Base-by-base conservation (phyloP, 441 rosid genomes). In the Adansonia gregorii region DNA sequence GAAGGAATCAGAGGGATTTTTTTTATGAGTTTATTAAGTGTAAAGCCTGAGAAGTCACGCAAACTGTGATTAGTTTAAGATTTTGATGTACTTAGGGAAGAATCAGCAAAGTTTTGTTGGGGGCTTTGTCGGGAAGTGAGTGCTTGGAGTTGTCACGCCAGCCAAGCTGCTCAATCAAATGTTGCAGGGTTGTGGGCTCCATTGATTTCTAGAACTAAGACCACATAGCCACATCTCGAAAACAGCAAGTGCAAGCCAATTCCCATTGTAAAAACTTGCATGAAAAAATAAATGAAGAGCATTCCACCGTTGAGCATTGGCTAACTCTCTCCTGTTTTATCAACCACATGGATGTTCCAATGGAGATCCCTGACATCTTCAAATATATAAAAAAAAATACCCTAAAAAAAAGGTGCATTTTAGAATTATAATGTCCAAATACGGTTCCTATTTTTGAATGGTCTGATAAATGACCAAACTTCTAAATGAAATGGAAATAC, bases 121-220 rank as follows among this genome's bases (percentile, higher is more conserved):
- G 65, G 63, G 76, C 46, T 76, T 54, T 76, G 86, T 83, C 78
- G 63, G 64, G 43, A 74, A 76, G 74, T 43, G 75, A 46, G 51
- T 27, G 67, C 3, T 46, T 48, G 41, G 69, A 46, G 55, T 27
- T 70, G 79, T 39, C 72, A 56, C 74, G 78, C 41, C 74, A 73
- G 41, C 76, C 70, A 74, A 79, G 59, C 49, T 51, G 2, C 49
- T 55, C 76, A 27, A 77, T 76, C 79, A 72, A 46, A 67, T 48
- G 52, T 55, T 45, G 71, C 75, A 59, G 60, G 8, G 2, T 2
- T 8, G 43, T 54, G 59, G 79, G 79, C 19, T 45, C 74, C 74
- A 35, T 11, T 22, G 61, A 0, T 17, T 76, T 22, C 63, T 48
- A 49, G 52, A 64, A 75, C 12, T 46, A 11, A 64, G 60, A 41